phyloP scores from a whole-genome alignment of 306 rosid species.

The Biancaea sappan region DNA sequence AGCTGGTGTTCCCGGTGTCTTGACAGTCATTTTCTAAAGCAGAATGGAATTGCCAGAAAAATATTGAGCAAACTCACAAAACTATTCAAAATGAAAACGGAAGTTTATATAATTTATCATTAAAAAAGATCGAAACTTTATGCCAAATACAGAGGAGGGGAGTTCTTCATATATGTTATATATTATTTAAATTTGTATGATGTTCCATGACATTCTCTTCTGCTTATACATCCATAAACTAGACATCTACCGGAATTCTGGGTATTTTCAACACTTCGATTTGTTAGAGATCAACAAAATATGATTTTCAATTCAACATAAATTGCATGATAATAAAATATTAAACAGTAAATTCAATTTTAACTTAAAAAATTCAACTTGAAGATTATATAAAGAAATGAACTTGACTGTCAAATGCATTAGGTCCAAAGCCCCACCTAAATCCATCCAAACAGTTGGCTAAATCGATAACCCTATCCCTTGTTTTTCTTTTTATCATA shows the following conservation, averaged over 20 bases:
- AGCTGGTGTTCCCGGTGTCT: constrained; percentile 93
- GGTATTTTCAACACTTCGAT: background rate
- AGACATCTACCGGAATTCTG: background rate
- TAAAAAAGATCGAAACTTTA: background rate
- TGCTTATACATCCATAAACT: background rate
- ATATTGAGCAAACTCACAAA: background rate
- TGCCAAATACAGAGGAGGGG: background rate
- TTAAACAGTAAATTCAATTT: constrained; percentile 6
- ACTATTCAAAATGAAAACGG: background rate
- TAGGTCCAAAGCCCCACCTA: background rate
- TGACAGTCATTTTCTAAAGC: constrained; percentile 64
- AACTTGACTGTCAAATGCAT: background rate
- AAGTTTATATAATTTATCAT: background rate
- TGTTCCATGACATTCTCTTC: background rate
- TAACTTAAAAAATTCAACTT: background rate
- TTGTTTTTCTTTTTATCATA: too few species aligned
- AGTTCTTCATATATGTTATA: background rate
- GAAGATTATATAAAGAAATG: background rate
- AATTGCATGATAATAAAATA: background rate
- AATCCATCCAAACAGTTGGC: background rate
- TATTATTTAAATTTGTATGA: background rate
- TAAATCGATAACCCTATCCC: background rate
- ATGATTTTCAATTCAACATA: background rate
- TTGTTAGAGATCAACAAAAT: background rate
- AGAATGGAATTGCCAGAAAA: constrained; percentile 2